Conservation (phyloP, 164 flowering plant genomes). For the Kingdonia uniflora region DNA sequence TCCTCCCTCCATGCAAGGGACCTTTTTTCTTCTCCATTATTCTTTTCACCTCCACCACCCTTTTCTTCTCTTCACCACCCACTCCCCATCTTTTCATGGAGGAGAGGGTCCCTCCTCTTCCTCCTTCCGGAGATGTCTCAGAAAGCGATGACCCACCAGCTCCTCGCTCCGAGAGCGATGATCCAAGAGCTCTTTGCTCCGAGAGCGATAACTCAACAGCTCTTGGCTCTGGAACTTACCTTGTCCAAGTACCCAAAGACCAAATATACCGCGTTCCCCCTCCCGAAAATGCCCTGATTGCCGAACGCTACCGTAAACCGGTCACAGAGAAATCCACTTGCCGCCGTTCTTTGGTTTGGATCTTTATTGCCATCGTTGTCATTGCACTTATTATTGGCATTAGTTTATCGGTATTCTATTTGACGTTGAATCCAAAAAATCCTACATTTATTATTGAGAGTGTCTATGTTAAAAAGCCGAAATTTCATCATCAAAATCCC, state of each 20-base stretch:
- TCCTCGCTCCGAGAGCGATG: neutral
- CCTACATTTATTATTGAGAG: conserved; percentile 24
- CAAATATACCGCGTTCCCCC: conserved; percentile 69
- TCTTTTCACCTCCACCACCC: neutral
- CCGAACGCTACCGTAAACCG: conserved; percentile 19
- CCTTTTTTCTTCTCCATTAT: neutral
- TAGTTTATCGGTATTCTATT: conserved; percentile 3
- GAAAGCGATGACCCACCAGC: neutral
- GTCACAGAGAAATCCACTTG: neutral
- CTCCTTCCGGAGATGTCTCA: neutral
- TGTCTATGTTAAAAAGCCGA: conserved; percentile 9
- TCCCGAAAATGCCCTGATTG: conserved; percentile 46
- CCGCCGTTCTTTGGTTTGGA: conserved; percentile 8
- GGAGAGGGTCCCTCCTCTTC: conserved; percentile 33
- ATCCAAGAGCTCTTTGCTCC: neutral
- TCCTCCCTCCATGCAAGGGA: conserved; percentile 5
- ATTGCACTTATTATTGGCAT: conserved; percentile 16
- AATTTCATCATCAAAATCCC: neutral
- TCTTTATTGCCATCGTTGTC: conserved; percentile 10
- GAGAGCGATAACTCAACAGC: neutral
- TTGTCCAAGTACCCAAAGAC: conserved; percentile 58
- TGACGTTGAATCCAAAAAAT: conserved; percentile 15
- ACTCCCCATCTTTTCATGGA: conserved; percentile 50
- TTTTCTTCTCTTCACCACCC: conserved; percentile 16
- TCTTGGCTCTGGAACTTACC: conserved; percentile 28